Percentiles rank a stretch among this genome's conserved stretches.
phyloP scores from a whole-genome alignment of 2,329 filamentous ascomycete genomes.

The Chlorencoelia australis region DNA sequence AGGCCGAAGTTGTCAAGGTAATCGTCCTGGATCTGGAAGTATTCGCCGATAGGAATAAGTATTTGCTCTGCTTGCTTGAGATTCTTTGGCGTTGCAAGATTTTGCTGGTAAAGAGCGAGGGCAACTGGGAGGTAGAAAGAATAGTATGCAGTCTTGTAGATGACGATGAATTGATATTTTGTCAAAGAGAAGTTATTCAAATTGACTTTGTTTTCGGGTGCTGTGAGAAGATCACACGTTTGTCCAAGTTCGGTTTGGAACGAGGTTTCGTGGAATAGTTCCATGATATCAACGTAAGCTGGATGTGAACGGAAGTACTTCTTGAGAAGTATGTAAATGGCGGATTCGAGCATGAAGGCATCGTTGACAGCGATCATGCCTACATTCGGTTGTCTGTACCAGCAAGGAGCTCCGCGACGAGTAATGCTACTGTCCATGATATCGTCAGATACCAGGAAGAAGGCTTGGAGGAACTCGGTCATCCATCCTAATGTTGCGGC shows the following conservation, averaged over 20 bases:
- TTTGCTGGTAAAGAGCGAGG: conserved; percentile 75
- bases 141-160: conserved; percentile 99
- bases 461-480: conserved; percentile 95
- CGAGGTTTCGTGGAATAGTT: conserved; percentile 91
- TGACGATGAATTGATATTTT: conserved; percentile 97
- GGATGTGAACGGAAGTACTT: conserved; percentile 86
- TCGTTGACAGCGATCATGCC: conserved; percentile 99
- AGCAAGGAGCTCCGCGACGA: conserved; percentile 87
- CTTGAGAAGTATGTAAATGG: conserved; percentile 86
- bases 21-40: conserved; percentile 99
- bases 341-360: conserved; percentile 84
- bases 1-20: conserved; percentile 97
- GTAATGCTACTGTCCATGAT: conserved; percentile 98
- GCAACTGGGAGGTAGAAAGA: conserved; percentile 97
- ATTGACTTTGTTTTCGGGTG: conserved; percentile 86
- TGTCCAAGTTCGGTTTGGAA: conserved; percentile 95
- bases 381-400: conserved; percentile 84
- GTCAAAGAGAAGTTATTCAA: conserved; percentile 90
- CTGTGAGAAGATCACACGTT: conserved; percentile 87
- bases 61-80: conserved; percentile 84
- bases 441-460: conserved; percentile 97
- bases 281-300: conserved; percentile 80
- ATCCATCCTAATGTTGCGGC: conserved; percentile 89
- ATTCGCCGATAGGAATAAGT: conserved; percentile 93
- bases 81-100: conserved; percentile 78